These are phyloP conservation scores for Amanita brunnescens DNA, from an alignment of 768 basidiomycete genomes.

Conservation along the genomic window DNA sequence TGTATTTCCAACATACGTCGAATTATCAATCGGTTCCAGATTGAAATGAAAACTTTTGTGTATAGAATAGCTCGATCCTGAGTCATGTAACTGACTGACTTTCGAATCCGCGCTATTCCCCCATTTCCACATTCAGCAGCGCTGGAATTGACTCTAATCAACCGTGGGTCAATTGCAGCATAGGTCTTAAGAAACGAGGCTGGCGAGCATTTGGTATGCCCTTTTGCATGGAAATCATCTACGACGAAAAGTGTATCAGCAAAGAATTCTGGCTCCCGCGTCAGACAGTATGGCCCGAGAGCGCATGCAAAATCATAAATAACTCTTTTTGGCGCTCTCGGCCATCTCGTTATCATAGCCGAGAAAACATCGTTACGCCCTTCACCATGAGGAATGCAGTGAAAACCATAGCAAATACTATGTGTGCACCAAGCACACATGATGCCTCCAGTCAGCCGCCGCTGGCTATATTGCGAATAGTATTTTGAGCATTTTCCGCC, in stretches of 20 bases:
- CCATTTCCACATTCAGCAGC: background rate
- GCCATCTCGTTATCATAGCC: background rate
- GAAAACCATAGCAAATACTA: background rate
- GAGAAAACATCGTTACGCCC: background rate
- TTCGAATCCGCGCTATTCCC: background rate
- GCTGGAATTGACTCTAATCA: background rate
- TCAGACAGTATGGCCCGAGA: background rate
- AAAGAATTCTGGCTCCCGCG: background rate
- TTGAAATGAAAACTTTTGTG: background rate
- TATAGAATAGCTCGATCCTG: background rate
- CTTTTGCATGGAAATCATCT: background rate
- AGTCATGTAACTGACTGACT: background rate
- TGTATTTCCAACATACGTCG: background rate
- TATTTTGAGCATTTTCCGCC: background rate
- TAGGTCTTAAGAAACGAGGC: background rate
- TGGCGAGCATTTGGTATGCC: background rate
- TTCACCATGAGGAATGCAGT: background rate
- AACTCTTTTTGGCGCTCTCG: background rate
- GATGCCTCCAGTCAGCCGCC: background rate
- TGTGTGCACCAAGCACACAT: background rate
- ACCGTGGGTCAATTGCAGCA: background rate
- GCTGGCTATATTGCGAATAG: background rate
- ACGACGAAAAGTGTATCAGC: background rate
- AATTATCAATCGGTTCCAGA: background rate
- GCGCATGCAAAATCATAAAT: background rate